Percentiles rank a stretch among this genome's conserved stretches.
These are phyloP conservation scores for Zygosaccharomyces bailii DNA, from an alignment of 805 yeast genomes.

Conservation along the genomic window DNA sequence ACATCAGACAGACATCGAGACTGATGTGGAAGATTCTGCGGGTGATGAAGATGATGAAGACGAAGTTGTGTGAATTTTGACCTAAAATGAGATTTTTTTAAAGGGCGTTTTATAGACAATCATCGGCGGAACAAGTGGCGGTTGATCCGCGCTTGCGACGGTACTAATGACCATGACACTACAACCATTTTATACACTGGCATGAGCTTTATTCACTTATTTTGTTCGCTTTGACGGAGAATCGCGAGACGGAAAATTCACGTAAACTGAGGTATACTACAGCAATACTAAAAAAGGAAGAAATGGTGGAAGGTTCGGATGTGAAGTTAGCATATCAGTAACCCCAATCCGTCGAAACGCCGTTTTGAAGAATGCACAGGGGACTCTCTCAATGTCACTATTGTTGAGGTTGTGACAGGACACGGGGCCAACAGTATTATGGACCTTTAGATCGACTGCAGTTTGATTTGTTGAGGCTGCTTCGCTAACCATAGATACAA, in stretches of 20 bases:
- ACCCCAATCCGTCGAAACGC: no score
- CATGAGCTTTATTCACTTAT: neutral
- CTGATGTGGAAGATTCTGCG: slow-evolving; percentile 24
- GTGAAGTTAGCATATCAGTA: no score
- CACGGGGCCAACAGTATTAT: no score
- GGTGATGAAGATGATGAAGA: slow-evolving; percentile 4
- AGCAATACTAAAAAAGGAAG: slow-evolving; percentile 2
- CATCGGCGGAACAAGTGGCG: neutral
- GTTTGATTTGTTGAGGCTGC: no score
- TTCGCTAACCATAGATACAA: no score
- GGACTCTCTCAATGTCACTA: no score
- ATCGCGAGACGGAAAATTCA: neutral
- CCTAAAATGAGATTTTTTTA: neutral
- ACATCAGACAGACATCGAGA: slow-evolving; percentile 27
- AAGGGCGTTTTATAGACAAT: neutral
- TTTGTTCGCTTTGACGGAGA: neutral
- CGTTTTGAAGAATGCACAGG: no score
- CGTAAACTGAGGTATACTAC: neutral
- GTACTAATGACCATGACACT: neutral
- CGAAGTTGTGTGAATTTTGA: neutral
- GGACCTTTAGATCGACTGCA: no score
- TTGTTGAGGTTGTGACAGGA: no score
- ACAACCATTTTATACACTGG: neutral
- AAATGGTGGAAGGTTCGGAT: neutral
- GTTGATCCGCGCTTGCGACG: neutral